These are phyloP conservation scores for Aspergillus costaricaensis DNA, from an alignment of 2,329 filamentous ascomycete genomes.

Conservation along the genomic window DNA sequence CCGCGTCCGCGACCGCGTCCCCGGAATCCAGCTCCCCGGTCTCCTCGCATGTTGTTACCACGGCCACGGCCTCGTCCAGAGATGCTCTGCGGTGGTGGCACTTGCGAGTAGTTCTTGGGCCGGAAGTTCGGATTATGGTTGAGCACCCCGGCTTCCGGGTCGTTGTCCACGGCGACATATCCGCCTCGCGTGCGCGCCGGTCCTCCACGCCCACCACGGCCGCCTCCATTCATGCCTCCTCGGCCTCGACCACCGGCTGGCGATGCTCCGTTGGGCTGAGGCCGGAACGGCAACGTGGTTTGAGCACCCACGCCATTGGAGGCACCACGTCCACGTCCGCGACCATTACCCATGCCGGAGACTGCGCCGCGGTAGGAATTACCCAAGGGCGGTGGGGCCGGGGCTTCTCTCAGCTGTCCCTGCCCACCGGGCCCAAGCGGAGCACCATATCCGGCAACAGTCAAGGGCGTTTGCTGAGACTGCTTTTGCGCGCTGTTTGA, in stretches of 20 bases:
- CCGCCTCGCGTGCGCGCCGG: conserved; percentile 34
- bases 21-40: conserved; percentile 34
- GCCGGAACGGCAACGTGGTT: conserved; percentile 35
- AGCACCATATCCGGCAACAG: conserved; percentile 58
- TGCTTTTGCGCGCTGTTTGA: conserved; percentile 52
- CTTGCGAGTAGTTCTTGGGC: conserved; percentile 55
- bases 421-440: conserved; percentile 59
- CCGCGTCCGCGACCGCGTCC: conserved; percentile 36
- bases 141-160: conserved; percentile 56
- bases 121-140: conserved; percentile 59
- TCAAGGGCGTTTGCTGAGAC: conserved; percentile 58
- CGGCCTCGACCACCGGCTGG: conserved; percentile 35
- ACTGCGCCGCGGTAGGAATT: conserved; percentile 62
- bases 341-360: conserved; percentile 45
- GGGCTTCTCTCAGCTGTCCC: conserved; percentile 61
- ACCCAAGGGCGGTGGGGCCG: conserved; percentile 58
- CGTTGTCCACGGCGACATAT: conserved; percentile 49
- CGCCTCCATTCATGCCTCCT: conserved; percentile 12
- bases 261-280: conserved; percentile 30
- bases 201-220: conserved; percentile 33
- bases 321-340: conserved; percentile 35
- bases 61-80: conserved; percentile 39
- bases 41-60: conserved; percentile 24
- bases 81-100: conserved; percentile 50
- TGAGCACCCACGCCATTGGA: conserved; percentile 27